A percentile compares a stretch with the other conserved stretches of the same genome.
These are phyloP conservation scores for Trypanosoma congolense DNA, from an alignment of 208 protist genomes.

Conservation along the genomic window DNA sequence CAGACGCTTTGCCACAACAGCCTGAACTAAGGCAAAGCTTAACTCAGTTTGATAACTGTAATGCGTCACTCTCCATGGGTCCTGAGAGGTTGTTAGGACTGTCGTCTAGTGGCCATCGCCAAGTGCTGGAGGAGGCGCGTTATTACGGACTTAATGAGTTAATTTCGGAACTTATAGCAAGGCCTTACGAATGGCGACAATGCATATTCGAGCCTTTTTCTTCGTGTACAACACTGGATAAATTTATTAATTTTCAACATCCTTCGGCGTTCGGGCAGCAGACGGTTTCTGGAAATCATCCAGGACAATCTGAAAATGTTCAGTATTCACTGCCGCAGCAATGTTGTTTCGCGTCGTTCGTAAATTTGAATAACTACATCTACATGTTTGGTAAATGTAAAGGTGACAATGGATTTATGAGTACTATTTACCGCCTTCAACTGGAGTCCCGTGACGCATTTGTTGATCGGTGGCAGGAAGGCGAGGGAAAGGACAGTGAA, in stretches of 20 bases:
- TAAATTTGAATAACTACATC: conserved; percentile 4
- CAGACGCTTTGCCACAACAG: too few species aligned
- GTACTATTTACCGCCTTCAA: conserved; percentile 13
- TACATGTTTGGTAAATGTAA: conserved; percentile 18
- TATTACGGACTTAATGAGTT: conserved; percentile 25
- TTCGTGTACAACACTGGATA: not conserved
- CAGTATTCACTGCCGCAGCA: not conserved
- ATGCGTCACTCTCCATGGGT: not conserved
- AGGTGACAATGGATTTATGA: conserved; percentile 2
- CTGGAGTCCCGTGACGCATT: not conserved
- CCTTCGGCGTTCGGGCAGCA: not conserved
- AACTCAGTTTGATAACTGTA: too few species aligned
- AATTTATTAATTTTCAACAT: not conserved
- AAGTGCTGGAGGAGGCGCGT: conserved; percentile 21
- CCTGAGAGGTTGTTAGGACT: conserved; percentile 8
- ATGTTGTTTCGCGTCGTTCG: conserved; percentile 18
- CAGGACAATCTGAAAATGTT: not conserved
- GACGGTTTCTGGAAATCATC: not conserved
- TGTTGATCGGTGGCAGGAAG: not conserved
- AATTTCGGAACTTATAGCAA: conserved; percentile 1
- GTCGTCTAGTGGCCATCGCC: conserved; percentile 6
- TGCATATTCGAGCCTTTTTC: conserved; percentile 9
- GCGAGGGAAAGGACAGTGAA: not conserved
- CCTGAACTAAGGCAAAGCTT: too few species aligned
- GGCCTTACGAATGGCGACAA: conserved; percentile 15